Evolutionary conservation across 176 grass and related monocot genomes (phyloP).

Genomic region (Oryza glaberrima): DNA sequence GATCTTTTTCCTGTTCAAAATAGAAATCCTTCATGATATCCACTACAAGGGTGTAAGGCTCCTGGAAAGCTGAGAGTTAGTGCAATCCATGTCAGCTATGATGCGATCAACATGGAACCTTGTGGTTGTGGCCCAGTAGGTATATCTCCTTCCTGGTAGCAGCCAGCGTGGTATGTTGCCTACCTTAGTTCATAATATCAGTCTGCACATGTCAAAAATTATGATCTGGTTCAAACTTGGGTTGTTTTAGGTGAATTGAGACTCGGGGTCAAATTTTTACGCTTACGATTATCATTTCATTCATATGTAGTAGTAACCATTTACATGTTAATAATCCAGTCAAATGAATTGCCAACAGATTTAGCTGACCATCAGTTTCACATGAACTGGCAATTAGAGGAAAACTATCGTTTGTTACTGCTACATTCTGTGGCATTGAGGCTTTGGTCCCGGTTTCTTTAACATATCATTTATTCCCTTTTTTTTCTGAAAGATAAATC

Average conservation of each 20-base stretch:
- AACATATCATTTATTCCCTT: neutral
- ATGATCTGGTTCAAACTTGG: conserved; percentile 1
- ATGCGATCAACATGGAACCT: conserved; percentile 4
- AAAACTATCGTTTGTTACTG: neutral
- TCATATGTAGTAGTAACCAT: neutral
- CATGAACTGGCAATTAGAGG: neutral
- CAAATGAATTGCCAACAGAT: neutral
- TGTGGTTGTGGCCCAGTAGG: neutral
- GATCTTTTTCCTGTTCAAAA: neutral
- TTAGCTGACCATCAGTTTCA: neutral
- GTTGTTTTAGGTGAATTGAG: neutral
- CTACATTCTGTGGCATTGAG: neutral
- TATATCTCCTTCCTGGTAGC: neutral
- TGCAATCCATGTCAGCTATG: conserved; percentile 39
- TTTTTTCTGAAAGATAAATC: neutral
- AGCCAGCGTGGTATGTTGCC: neutral
- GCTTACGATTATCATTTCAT: neutral
- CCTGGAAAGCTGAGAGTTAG: neutral
- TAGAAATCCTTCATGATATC: neutral
- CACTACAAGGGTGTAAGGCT: conserved; percentile 9
- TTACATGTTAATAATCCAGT: neutral
- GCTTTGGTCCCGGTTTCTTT: neutral
- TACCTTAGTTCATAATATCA: neutral
- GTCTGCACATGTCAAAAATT: neutral
- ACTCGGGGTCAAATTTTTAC: neutral